Evolutionary conservation across 2,329 filamentous ascomycete species (phyloP), one percentile per base, ranked within the genome.

Genomic region (Sporothrix phasma): DNA sequence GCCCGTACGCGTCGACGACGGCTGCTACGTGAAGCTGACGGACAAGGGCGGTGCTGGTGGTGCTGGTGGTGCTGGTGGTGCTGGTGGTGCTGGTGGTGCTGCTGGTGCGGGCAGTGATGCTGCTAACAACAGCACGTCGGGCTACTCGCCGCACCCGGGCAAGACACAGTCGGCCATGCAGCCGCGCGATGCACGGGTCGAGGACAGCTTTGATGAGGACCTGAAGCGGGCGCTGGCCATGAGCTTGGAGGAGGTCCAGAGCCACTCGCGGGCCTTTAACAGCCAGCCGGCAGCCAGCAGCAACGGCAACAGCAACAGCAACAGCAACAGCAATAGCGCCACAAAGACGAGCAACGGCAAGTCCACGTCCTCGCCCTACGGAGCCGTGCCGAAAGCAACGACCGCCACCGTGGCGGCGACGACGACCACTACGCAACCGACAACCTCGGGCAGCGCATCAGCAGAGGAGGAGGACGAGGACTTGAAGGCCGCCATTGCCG

Each of bases 151-250:
- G 3, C 41, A 37, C 31, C 63, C 63, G 1, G 37, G 37, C 26
- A 84, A 81, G 65, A 83, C 85, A 15, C 26, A 47, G 19, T 76
- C 81, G 8, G 76, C 80, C 1, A 95, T 97, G 92, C 91, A 97
- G 72, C 94, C 94, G 26, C 87, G 94, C 62, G 90, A 88, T 71
- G 92, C 92, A 17, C 86, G 92, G 61, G 86, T 95, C 3, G 92
- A 97, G 69, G 89, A 95, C 69, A 88, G 87, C 17, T 97, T 96
- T 70, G 94, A 99, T 73, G 92, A 97, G 68, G 94, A 99, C 73
- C 78, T 99, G 66, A 97, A 96, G 74, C 88, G 87, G 71, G 94
- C 94, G 0, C 76, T 99, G 66, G 91, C 96, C 66, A 97, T 99
- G 93, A 99, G 94, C 71, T 77, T 99, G 69, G 94, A 99, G 71